phyloP scores from a whole-genome alignment of 306 rosid species.

The Lagenaria siceraria region DNA sequence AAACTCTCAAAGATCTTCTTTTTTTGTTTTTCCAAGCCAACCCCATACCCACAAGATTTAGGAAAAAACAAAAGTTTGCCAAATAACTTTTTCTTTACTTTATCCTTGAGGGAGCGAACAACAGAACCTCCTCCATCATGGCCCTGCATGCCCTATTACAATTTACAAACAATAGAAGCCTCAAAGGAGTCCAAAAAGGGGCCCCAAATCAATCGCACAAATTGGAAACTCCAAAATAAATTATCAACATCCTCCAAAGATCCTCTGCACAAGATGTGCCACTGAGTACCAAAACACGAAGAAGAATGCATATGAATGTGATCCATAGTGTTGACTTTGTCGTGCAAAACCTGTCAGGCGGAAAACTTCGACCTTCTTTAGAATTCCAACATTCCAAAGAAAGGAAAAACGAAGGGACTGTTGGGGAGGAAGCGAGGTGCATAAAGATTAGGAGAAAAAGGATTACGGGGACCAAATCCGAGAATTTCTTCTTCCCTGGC shows the following conservation, averaged over 20 bases:
- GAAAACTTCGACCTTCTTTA: too few relatives aligned
- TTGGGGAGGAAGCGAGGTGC: too few relatives aligned
- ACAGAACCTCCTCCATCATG: not conserved
- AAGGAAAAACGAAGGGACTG: too few relatives aligned
- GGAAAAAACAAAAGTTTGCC: not conserved
- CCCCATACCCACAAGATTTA: not conserved
- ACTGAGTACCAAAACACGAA: not conserved
- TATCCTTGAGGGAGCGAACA: not conserved
- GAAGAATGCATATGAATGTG: not conserved
- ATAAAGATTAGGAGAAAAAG: too few relatives aligned
- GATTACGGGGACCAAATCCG: too few relatives aligned
- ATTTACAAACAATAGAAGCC: not conserved
- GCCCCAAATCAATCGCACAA: not conserved
- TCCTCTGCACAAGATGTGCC: not conserved
- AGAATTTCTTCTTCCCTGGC: too few relatives aligned
- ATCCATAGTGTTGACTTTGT: not conserved
- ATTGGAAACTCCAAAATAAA: not conserved
- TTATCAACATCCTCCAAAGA: not conserved
- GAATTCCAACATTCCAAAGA: too few relatives aligned
- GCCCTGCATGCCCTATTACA: not conserved
- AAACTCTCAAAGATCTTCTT: not conserved
- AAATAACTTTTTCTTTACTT: not conserved
- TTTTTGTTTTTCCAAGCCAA: not conserved
- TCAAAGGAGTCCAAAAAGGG: not conserved
- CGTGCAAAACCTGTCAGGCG: too few relatives aligned